phyloP scores from a whole-genome alignment of 2,329 filamentous ascomycete genomes.

The Corynespora cassiicola region DNA sequence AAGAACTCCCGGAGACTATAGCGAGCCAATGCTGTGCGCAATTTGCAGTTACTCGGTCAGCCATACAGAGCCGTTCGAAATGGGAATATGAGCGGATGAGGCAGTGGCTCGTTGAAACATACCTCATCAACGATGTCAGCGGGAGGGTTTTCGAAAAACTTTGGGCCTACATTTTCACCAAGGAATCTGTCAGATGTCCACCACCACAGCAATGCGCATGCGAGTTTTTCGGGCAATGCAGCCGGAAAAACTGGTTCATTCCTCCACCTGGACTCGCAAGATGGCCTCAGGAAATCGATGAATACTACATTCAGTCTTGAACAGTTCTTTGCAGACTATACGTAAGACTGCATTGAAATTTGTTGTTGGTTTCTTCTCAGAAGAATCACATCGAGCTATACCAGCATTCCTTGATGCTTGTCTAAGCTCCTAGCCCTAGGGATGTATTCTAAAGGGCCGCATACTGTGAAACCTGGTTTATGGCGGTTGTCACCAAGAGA shows the following conservation, averaged over 20 bases:
- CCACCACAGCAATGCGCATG: constrained; percentile 1
- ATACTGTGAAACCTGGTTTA: no score
- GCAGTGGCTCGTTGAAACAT: constrained; percentile 22
- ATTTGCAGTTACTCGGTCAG: constrained; percentile 35
- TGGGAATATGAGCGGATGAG: constrained; percentile 31
- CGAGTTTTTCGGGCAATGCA: background rate
- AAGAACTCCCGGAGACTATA: constrained; percentile 14
- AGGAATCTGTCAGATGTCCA: constrained; percentile 18
- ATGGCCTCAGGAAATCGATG: background rate
- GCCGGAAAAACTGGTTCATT: background rate
- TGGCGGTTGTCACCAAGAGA: no score
- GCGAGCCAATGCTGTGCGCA: constrained; percentile 27
- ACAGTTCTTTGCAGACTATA: no score
- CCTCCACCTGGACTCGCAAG: background rate
- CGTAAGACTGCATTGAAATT: no score
- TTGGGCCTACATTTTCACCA: constrained; percentile 27
- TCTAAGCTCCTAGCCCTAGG: no score
- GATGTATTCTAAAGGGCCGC: no score
- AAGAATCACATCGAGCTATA: no score
- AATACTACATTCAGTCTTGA: background rate
- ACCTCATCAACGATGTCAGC: constrained; percentile 16
- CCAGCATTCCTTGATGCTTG: no score
- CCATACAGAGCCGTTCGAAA: constrained; percentile 27
- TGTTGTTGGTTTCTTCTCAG: no score
- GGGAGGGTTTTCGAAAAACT: constrained; percentile 28